Percentiles rank a stretch among this genome's conserved stretches.
These are phyloP conservation scores for Boeremia lycopersici DNA, from an alignment of 2,329 filamentous ascomycete species.

Conservation along the genomic window DNA sequence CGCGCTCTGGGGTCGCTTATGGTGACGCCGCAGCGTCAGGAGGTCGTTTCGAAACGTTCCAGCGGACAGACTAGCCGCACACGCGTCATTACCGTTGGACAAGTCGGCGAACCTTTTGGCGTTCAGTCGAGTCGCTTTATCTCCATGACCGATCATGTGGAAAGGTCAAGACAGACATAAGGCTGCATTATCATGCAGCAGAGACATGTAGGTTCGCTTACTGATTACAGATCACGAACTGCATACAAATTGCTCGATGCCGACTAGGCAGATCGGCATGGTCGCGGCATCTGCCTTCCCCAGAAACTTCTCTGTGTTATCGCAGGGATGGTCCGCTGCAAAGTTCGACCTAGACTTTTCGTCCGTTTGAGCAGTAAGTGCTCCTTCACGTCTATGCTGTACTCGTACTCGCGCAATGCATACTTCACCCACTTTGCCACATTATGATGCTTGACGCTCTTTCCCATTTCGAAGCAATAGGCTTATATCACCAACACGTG, in stretches of 20 bases:
- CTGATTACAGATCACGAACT: background rate
- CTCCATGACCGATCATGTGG: background rate
- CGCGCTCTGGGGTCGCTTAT: constrained; percentile 10
- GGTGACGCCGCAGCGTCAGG: constrained; percentile 15
- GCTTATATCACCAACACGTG: constrained; percentile 6
- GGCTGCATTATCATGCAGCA: constrained; percentile 8
- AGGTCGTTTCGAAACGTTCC: constrained; percentile 10
- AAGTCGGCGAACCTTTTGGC: constrained; percentile 2
- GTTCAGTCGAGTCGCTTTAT: constrained; percentile 1
- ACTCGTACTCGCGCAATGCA: background rate
- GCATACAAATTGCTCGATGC: background rate
- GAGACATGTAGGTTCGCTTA: background rate
- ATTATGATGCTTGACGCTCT: background rate
- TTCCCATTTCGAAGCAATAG: constrained; percentile 1
- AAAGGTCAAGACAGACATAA: background rate
- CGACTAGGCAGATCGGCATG: background rate
- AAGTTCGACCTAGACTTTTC: background rate
- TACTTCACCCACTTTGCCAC: background rate
- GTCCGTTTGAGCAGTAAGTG: background rate
- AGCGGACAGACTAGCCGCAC: background rate
- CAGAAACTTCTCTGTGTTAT: background rate
- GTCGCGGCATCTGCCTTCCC: background rate
- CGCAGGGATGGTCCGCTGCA: background rate
- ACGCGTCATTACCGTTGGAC: background rate
- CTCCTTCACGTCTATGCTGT: background rate